Percentiles rank a stretch among this genome's conserved stretches.
Conservation (phyloP, 2,329 filamentous ascomycete species). For the Apiospora saccharicola region DNA sequence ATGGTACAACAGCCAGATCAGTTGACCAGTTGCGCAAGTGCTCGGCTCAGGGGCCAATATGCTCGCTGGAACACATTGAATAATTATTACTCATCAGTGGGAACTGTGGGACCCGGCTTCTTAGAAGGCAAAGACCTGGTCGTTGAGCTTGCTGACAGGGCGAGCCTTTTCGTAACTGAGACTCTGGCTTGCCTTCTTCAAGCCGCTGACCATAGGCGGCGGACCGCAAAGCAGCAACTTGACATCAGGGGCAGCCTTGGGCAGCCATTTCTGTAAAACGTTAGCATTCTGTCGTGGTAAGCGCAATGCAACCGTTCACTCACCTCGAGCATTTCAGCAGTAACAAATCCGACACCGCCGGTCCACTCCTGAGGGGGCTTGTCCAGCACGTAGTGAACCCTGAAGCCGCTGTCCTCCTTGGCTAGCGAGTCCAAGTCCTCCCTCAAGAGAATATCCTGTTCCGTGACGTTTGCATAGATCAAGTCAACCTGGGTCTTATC, state of each 20-base stretch:
- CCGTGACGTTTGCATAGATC: constrained; percentile 96
- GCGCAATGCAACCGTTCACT: background rate
- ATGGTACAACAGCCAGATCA: background rate
- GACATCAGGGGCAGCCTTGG: constrained; percentile 83
- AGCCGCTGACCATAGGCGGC: constrained; percentile 93
- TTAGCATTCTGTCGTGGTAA: constrained; percentile 35
- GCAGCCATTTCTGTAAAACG: constrained; percentile 73
- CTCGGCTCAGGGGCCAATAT: background rate
- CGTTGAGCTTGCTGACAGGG: constrained; percentile 95
- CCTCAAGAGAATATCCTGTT: constrained; percentile 89
- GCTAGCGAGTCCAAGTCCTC: constrained; percentile 87
- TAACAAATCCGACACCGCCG: constrained; percentile 94
- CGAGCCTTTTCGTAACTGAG: constrained; percentile 92
- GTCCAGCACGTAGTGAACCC: constrained; percentile 94
- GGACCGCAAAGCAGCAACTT: constrained; percentile 96
- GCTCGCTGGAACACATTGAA: background rate
- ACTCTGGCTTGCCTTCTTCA: constrained; percentile 94
- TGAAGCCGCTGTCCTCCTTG: constrained; percentile 80
- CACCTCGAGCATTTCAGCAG: constrained; percentile 92
- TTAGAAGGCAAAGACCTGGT: constrained; percentile 98
- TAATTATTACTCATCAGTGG: background rate
- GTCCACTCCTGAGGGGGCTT: constrained; percentile 92
- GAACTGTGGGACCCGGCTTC: too few relatives aligned
- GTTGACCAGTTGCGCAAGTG: background rate
- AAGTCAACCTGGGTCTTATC: constrained; percentile 91